Evolutionary conservation across 2,329 filamentous ascomycete species (phyloP), one percentile per base, ranked within the genome.

Genomic region (Neofusicoccum sp.): DNA sequence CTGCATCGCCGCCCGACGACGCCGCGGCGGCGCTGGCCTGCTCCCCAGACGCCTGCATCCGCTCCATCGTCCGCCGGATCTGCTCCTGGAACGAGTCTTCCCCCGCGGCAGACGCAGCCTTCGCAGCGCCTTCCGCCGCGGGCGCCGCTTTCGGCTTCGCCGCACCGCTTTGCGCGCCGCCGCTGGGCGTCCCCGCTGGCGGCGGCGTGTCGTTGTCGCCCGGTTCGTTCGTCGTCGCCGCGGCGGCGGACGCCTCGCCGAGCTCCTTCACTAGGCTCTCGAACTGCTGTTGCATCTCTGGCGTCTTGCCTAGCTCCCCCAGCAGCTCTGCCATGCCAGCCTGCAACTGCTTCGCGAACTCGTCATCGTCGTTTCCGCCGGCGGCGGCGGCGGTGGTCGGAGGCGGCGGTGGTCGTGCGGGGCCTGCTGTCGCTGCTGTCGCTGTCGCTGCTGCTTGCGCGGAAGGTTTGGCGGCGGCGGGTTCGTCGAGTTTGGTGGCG

Each of bases 11-110:
- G 1, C 71, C 68, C 5, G 87, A 83, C 2, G 88, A 82, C 0
- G 88, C 85, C 0, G 91, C 91, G 0, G 84, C 84, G 2, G 90
- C 89, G 0, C 90, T 92, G 3, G 93, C 93, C 66, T 92, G 88
- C 41, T 93, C 88, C 1, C 90, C 92, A 0, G 92, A 96, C 34
- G 86, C 85, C 69, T 96, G 90, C 91, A 99, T 96, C 51, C 95
- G 89, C 76, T 96, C 91, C 89, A 99, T 97, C 0, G 95, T 98
- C 68, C 87, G 87, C 63, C 89, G 87, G 68, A 99, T 98, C 0
- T 91, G 96, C 62, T 96, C 92, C 71, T 96, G 91, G 75, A 99
- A 99, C 0, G 83, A 86, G 48, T 87, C 86, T 41, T 90, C 87
- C 40, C 79, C 75, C 30, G 78, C 76, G n/a, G 43, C 43, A 11